Evolutionary conservation across 495 filamentous ascomycete species (phyloP).

Genomic region (Penicillium maclennaniae): DNA sequence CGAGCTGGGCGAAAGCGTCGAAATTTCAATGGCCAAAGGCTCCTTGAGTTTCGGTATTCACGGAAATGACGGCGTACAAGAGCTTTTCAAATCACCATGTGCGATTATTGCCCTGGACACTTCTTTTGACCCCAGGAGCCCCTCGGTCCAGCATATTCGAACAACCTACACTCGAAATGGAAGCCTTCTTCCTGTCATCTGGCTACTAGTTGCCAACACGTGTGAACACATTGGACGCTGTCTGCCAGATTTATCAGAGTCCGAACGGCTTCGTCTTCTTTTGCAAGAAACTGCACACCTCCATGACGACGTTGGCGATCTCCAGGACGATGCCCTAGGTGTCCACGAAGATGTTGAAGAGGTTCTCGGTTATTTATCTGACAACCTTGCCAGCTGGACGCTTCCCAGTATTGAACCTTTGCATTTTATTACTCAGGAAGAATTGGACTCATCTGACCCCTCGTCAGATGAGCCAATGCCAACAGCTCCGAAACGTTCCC

Average conservation of each 20-base stretch:
- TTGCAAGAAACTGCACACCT: constrained; percentile 38
- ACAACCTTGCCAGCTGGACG: constrained; percentile 38
- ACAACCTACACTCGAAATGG: constrained; percentile 40
- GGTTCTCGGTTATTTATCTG: constrained; percentile 36
- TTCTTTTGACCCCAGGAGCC: constrained; percentile 39
- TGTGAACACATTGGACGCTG: constrained; percentile 56
- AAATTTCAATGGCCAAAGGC: constrained; percentile 34
- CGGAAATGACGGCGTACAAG: constrained; percentile 34
- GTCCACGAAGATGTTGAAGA: constrained; percentile 46
- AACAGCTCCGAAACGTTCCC: constrained; percentile 30
- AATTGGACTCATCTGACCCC: constrained; percentile 16
- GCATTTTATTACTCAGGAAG: constrained; percentile 23
- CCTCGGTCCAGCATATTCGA: constrained; percentile 39
- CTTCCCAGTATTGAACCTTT: constrained; percentile 43
- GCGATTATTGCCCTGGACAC: constrained; percentile 53
- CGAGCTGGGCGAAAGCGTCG: constrained; percentile 33
- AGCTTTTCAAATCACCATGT: constrained; percentile 41
- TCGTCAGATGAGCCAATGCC: constrained; percentile 17
- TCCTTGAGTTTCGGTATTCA: constrained; percentile 49
- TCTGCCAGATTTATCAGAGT: constrained; percentile 38
- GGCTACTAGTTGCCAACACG: constrained; percentile 50
- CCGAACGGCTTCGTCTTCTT: constrained; percentile 37
- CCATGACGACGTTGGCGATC: constrained; percentile 43
- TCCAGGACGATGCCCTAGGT: constrained; percentile 44
- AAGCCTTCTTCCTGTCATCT: constrained; percentile 46